Percentiles rank a stretch among this genome's conserved stretches.
These are phyloP conservation scores for Talaromyces borbonicus DNA, from an alignment of 495 filamentous ascomycete species.

Conservation along the genomic window DNA sequence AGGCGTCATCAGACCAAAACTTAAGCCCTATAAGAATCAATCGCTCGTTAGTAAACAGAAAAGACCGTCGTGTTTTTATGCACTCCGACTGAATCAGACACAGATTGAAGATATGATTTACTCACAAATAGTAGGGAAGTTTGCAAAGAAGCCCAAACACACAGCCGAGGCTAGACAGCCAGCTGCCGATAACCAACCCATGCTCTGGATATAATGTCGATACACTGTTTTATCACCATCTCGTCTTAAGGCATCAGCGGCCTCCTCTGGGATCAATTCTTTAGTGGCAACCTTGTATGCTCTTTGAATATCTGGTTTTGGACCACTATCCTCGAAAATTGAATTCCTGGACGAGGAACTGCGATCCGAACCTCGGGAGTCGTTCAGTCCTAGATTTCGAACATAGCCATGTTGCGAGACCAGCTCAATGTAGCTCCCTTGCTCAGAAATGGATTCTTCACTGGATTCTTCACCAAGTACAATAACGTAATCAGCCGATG, in stretches of 20 bases:
- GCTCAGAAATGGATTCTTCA: constrained; percentile 29
- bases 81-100: neutral
- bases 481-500: constrained; percentile 36
- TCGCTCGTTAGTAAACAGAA: neutral
- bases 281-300: neutral
- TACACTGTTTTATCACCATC: constrained; percentile 21
- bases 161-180: constrained; percentile 13
- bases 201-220: constrained; percentile 26
- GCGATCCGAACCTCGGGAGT: neutral
- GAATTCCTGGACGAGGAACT: neutral
- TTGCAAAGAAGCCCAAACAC: constrained; percentile 23
- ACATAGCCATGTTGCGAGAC: constrained; percentile 21
- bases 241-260: constrained; percentile 6
- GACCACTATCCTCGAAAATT: neutral
- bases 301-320: neutral
- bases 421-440: constrained; percentile 31
- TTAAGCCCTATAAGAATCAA: constrained; percentile 16
- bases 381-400: constrained; percentile 7
- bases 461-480: constrained; percentile 28
- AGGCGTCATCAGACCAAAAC: constrained; percentile 24
- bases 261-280: constrained; percentile 2
- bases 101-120: neutral
- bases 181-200: constrained; percentile 15
- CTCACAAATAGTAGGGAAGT: constrained; percentile 23
- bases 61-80: neutral